These are phyloP conservation scores for Chrysanthemum seticuspe DNA, from an alignment of 129 eudicot genomes.

Conservation along the genomic window DNA sequence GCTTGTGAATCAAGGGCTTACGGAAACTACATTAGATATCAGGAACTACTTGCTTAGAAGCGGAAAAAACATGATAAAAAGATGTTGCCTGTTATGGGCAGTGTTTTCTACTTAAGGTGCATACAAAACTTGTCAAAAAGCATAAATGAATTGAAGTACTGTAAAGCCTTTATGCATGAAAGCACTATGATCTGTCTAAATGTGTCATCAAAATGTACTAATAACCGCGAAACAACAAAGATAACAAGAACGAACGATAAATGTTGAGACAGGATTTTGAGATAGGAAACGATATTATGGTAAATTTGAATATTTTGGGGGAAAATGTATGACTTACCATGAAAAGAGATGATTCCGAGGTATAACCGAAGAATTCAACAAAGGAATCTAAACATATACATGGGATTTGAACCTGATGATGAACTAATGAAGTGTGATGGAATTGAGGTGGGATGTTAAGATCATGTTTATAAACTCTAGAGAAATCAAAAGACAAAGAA, in stretches of 20 bases:
- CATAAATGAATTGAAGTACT: slow-evolving; percentile 1
- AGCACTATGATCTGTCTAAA: neutral
- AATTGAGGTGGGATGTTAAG: slow-evolving; percentile 17
- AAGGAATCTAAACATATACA: slow-evolving; percentile 18
- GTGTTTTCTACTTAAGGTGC: neutral
- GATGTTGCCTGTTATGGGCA: slow-evolving; percentile 18
- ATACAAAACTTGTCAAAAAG: slow-evolving; percentile 18
- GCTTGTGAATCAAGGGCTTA: slow-evolving; percentile 15
- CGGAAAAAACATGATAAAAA: slow-evolving; percentile 9
- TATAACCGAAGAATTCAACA: slow-evolving; percentile 19
- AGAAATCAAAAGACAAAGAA: slow-evolving; percentile 29
- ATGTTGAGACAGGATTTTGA: slow-evolving; percentile 6
- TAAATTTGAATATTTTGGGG: slow-evolving; percentile 3
- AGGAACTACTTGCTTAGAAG: neutral
- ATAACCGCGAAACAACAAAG: slow-evolving; percentile 7
- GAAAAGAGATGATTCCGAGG: slow-evolving; percentile 16
- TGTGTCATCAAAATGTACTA: neutral
- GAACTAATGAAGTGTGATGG: slow-evolving; percentile 24
- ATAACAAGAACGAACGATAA: slow-evolving; percentile 19
- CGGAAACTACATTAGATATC: slow-evolving; percentile 2
- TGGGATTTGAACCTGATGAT: neutral
- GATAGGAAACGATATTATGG: slow-evolving; percentile 10
- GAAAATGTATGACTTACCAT: slow-evolving; percentile 25
- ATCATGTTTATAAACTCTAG: slow-evolving; percentile 16
- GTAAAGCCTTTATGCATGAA: slow-evolving; percentile 18